Conservation (phyloP, 306 rosid genomes). For the Begonia masoniana region DNA sequence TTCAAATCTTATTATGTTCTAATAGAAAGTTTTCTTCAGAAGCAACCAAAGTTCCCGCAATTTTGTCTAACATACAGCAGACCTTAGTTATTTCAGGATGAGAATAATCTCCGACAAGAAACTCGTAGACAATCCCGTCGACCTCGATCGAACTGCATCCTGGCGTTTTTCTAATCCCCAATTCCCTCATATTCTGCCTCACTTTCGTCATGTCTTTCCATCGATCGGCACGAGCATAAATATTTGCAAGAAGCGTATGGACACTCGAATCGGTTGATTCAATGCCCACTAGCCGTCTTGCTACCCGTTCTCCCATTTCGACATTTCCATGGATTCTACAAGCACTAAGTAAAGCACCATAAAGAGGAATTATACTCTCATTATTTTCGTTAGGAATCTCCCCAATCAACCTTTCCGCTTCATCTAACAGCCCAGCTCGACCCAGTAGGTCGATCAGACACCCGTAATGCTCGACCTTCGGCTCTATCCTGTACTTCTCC, state of each 20-base stretch:
- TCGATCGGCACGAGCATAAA: slow-evolving; percentile 52
- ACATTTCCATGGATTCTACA: slow-evolving; percentile 54
- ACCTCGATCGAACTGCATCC: slow-evolving; percentile 57
- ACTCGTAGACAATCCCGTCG: slow-evolving; percentile 26
- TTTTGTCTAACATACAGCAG: slow-evolving; percentile 4
- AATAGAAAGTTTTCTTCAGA: slow-evolving; percentile 5
- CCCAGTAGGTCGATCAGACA: slow-evolving; percentile 60
- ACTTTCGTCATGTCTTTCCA: slow-evolving; percentile 67
- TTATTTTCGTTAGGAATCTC: slow-evolving; percentile 27
- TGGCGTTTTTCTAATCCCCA: slow-evolving; percentile 40
- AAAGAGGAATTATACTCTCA: slow-evolving; percentile 35
- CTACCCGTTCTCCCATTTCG: slow-evolving; percentile 59
- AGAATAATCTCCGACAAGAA: slow-evolving; percentile 20
- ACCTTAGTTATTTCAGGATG: slow-evolving; percentile 15
- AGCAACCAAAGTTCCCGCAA: slow-evolving; percentile 11
- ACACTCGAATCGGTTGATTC: slow-evolving; percentile 40
- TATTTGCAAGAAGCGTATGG: slow-evolving; percentile 56
- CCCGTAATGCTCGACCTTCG: slow-evolving; percentile 61
- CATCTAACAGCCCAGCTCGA: slow-evolving; percentile 49
- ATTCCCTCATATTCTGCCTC: slow-evolving; percentile 52
- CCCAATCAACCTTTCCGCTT: slow-evolving; percentile 52
- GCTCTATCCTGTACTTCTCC: slow-evolving; percentile 28
- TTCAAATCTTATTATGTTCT: background rate
- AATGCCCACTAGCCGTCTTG: slow-evolving; percentile 27
- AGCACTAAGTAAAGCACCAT: slow-evolving; percentile 61